These are phyloP conservation scores for Leptographium wingfieldii DNA, from an alignment of 2,329 filamentous ascomycete species.

Conservation along the genomic window DNA sequence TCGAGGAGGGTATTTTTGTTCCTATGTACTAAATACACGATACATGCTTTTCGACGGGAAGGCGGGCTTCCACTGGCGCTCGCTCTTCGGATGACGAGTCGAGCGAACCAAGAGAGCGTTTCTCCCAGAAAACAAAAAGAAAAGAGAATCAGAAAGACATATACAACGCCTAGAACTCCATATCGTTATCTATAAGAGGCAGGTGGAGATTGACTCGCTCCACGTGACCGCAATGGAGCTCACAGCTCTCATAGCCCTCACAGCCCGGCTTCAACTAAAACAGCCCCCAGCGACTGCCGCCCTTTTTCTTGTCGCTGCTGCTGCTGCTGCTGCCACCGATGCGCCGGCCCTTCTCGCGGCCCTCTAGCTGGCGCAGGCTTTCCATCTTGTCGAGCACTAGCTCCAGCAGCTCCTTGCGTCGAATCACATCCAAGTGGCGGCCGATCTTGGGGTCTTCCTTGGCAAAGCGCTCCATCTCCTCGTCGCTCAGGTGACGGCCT, in stretches of 20 bases:
- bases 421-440: constrained; percentile 81
- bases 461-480: constrained; percentile 80
- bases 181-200: background rate
- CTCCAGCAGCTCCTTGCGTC: constrained; percentile 83
- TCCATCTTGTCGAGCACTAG: constrained; percentile 95
- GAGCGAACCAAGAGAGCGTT: background rate
- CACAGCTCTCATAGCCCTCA: background rate
- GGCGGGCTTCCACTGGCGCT: no score
- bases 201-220: background rate
- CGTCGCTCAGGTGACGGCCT: constrained; percentile 63
- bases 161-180: background rate
- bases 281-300: constrained; percentile 10
- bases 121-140: background rate
- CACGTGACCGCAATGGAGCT: background rate
- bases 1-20: constrained; percentile 1
- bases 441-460: constrained; percentile 85
- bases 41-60: background rate
- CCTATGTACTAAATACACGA: background rate
- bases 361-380: constrained; percentile 71
- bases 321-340: background rate
- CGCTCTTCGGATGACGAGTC: no score
- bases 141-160: background rate
- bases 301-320: constrained; percentile 4
- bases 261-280: constrained; percentile 1
- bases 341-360: constrained; percentile 44